These are phyloP conservation scores for Fusarium sp. DNA, from an alignment of 2,329 filamentous ascomycete genomes.

Conservation along the genomic window DNA sequence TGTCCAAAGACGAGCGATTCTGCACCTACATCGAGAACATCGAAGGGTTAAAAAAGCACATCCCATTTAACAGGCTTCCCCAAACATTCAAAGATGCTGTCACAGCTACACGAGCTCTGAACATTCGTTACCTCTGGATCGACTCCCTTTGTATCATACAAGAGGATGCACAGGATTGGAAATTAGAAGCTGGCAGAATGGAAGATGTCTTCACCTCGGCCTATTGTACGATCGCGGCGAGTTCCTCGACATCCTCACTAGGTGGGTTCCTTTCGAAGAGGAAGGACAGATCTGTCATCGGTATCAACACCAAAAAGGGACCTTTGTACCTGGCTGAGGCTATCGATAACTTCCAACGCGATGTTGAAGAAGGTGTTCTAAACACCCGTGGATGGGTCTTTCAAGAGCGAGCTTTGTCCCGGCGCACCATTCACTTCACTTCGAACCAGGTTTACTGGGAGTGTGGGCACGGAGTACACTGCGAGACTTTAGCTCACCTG, in stretches of 20 bases:
- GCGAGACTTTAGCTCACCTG: neutral
- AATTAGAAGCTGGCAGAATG: neutral
- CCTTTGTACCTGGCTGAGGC: neutral
- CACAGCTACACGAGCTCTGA: fast-evolving
- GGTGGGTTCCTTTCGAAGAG: neutral
- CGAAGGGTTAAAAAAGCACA: neutral
- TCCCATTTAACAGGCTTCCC: neutral
- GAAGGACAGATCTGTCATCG: neutral
- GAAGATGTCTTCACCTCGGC: neutral
- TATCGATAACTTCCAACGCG: neutral
- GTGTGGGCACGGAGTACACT: slow-evolving; percentile 1
- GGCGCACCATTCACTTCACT: slow-evolving; percentile 5
- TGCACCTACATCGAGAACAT: neutral
- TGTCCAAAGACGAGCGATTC: neutral
- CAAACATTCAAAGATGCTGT: neutral
- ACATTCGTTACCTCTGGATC: neutral
- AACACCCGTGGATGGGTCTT: slow-evolving; percentile 12
- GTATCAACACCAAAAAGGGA: fast-evolving
- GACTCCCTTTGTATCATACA: neutral
- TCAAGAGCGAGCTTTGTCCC: slow-evolving; percentile 3
- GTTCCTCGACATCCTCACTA: neutral
- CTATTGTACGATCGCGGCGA: neutral
- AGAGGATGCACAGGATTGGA: neutral
- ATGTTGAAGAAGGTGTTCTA: neutral
- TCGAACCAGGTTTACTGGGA: slow-evolving; percentile 3